A percentile compares a stretch with the other conserved stretches of the same genome.
Evolutionary conservation across 106 monocot genomes (phyloP).

Genomic region (Hemerocallis citrina): DNA sequence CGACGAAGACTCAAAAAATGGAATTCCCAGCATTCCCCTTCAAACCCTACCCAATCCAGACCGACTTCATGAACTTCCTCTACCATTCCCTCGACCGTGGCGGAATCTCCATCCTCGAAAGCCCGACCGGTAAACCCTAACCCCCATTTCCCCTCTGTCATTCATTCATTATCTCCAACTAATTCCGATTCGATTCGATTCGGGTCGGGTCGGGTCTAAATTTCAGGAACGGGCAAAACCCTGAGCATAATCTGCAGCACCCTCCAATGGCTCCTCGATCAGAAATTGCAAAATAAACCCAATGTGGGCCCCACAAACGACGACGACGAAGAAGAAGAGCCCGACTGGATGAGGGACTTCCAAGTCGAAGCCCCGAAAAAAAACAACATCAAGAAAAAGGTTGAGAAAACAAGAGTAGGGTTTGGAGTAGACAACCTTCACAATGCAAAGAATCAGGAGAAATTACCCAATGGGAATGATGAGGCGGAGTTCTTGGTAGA

Average conservation of each 20-base stretch:
- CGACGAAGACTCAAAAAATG: no score
- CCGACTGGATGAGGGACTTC: conserved; percentile 93
- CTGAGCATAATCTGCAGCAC: conserved; percentile 96
- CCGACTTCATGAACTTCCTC: conserved; percentile 87
- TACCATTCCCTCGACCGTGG: conserved; percentile 73
- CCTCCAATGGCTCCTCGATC: conserved; percentile 87
- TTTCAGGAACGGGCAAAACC: conserved; percentile 84
- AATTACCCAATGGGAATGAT: conserved; percentile 1
- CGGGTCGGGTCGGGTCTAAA: no score
- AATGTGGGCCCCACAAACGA: neutral
- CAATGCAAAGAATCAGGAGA: neutral
- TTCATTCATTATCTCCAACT: neutral
- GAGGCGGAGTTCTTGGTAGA: conserved; percentile 77
- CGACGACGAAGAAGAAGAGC: conserved; percentile 57
- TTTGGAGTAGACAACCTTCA: neutral
- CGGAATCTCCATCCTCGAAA: conserved; percentile 82
- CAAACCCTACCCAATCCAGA: conserved; percentile 87
- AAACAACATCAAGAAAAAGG: conserved; percentile 9
- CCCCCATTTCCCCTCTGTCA: neutral
- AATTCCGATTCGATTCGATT: neutral
- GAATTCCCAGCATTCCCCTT: conserved; percentile 92
- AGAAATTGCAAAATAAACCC: conserved; percentile 11
- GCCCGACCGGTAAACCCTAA: conserved; percentile 62
- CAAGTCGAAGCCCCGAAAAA: conserved; percentile 7
- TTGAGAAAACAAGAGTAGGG: neutral